These are phyloP conservation scores for Penicillium sp. DNA, from an alignment of 2,329 filamentous ascomycete genomes.

Conservation along the genomic window DNA sequence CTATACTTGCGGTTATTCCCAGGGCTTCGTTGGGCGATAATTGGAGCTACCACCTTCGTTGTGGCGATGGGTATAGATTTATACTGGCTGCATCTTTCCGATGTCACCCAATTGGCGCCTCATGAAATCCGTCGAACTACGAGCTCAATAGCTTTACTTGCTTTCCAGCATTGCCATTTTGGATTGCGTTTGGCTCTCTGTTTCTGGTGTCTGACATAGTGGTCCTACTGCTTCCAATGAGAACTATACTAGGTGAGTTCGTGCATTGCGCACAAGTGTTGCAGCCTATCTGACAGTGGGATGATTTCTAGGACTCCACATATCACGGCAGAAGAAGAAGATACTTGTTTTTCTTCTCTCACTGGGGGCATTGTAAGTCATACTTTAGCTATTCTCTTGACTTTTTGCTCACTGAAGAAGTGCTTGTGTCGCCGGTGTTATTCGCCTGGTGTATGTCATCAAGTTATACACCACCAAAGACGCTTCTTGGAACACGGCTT, in stretches of 20 bases:
- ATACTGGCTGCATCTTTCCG: neutral
- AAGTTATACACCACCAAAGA: conserved; percentile 1
- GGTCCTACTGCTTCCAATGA: neutral
- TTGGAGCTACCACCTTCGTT: neutral
- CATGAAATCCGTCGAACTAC: neutral
- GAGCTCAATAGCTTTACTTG: neutral
- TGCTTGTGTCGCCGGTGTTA: neutral
- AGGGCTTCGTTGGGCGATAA: no score
- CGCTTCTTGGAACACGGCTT: no score
- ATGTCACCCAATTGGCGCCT: neutral
- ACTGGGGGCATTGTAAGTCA: neutral
- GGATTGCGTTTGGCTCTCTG: neutral
- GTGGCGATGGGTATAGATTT: neutral
- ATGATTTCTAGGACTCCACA: neutral
- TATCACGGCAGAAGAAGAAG: neutral
- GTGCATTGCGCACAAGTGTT: accelerated
- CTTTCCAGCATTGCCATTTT: conserved; percentile 1
- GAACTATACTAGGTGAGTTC: neutral
- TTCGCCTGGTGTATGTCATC: neutral
- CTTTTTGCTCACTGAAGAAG: neutral
- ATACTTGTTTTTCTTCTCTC: conserved; percentile 2
- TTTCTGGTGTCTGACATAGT: neutral
- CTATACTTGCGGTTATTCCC: conserved; percentile 1
- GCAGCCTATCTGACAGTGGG: neutral
- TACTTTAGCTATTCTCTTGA: no score